phyloP scores from a whole-genome alignment of 2,329 filamentous ascomycete species.

The Diaporthe sp. region DNA sequence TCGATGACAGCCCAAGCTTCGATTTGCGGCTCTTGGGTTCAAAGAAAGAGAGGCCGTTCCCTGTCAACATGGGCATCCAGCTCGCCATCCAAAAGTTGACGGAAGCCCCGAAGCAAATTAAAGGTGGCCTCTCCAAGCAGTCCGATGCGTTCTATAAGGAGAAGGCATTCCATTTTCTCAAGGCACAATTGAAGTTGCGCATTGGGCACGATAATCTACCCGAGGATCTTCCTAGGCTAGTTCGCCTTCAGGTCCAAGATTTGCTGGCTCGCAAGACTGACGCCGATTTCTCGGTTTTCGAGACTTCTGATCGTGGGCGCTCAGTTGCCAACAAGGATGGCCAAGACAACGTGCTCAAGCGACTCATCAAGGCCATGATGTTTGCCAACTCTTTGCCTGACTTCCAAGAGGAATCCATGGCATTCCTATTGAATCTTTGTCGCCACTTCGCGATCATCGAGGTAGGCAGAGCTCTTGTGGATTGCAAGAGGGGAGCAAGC shows the following conservation, averaged over 20 bases:
- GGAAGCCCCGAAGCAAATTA: conserved; percentile 76
- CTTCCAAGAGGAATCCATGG: conserved; percentile 79
- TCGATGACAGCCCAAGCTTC: conserved; percentile 89
- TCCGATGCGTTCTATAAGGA: conserved; percentile 89
- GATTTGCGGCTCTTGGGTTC: conserved; percentile 91
- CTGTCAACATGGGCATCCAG: conserved; percentile 86
- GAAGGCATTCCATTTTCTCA: conserved; percentile 89
- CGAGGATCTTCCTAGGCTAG: conserved; percentile 85
- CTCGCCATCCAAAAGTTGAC: conserved; percentile 88
- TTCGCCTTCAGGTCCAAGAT: conserved; percentile 91
- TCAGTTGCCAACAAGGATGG: conserved; percentile 89
- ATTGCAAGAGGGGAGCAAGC: conserved; percentile 79
- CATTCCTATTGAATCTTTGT: conserved; percentile 83
- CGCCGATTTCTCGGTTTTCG: conserved; percentile 76
- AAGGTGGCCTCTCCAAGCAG: conserved; percentile 64
- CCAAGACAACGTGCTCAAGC: conserved; percentile 85
- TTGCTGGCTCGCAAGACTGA: conserved; percentile 78
- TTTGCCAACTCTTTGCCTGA: conserved; percentile 86
- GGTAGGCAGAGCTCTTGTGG: conserved; percentile 84
- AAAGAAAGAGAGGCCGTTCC: conserved; percentile 88
- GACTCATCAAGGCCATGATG: conserved; percentile 88
- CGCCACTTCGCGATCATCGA: conserved; percentile 93
- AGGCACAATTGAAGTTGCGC: conserved; percentile 88
- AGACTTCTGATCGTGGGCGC: conserved; percentile 80
- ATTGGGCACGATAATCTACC: conserved; percentile 89